Base-by-base conservation (phyloP, 2,329 filamentous ascomycete genomes). In the Paecilomyces fulvus region DNA sequence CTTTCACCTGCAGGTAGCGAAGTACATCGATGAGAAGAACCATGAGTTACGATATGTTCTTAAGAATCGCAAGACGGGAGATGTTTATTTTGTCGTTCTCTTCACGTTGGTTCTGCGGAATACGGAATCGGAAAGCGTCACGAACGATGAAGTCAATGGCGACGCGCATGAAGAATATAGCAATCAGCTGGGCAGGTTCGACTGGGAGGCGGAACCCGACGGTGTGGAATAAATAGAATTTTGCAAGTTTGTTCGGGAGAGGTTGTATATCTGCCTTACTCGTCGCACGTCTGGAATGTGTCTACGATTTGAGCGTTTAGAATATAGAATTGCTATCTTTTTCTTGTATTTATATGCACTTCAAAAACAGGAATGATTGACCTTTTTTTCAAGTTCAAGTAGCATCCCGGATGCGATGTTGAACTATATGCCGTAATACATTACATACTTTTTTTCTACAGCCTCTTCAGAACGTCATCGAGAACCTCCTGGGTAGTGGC, bases 1-100 rank as follows among this genome's bases (percentile, higher is more conserved):
- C 1, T 71, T 74, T 55, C 61, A 58, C 14, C 60, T 73, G 49
- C 71, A 70, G 56, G 65, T 73, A 51, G 61, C 66, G 46, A 66
- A 71, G 51, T 73, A 74, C 56, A 70, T 77, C n/a, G 68, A 75
- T 65, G 81, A 83, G 69, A 89, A 88, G 79, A 87, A 89, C 78
- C 89, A 95, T 75, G 81, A 85, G 63, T 83, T 95, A 75, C 92
- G 92, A 81, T 96, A 97, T 74, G 90, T 95, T 57, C 81, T 97
- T 67, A 92, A 92, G 69, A 89, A 96, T 73, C 84, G 83, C 59
- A 73, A 79, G 21, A 92, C 89, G 0, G 83, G 83, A 51, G 82
- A 89, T 31, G 81, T 89, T 14, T 89, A 96, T 64, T 83, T 96
- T 30, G 89, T 92, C 50, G 79, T 97, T 14, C 74, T 90, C 4